These are phyloP conservation scores for Yamagishiella unicocca DNA, from an alignment of 139 green algal species.

Conservation along the genomic window DNA sequence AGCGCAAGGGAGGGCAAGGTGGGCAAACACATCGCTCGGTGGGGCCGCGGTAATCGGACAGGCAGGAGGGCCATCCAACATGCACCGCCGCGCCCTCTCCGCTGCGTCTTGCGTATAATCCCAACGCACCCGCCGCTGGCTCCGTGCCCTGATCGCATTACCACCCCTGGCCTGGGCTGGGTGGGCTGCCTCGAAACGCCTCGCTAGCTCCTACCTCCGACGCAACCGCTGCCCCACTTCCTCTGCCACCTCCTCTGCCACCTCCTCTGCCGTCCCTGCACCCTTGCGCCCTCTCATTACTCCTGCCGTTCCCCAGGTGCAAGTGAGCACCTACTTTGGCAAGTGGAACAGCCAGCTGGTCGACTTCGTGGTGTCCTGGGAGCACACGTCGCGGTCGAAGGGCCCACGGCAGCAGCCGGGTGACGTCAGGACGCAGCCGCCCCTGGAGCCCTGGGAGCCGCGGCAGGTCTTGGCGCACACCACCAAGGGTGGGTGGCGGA, in stretches of 20 bases:
- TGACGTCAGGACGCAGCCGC: conserved; percentile 6
- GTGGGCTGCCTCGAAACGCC: no score
- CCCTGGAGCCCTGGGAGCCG: conserved; percentile 32
- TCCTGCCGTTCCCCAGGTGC: no score
- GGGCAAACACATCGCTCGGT: no score
- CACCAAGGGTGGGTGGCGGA: conserved; percentile 23
- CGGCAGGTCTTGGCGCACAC: conserved; percentile 38
- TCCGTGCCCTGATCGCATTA: no score
- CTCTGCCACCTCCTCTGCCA: neutral
- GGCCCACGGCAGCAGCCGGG: neutral
- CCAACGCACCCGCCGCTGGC: no score
- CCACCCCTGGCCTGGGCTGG: no score
- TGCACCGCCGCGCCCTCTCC: no score
- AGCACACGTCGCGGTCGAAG: neutral
- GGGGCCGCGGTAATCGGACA: no score
- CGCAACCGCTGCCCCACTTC: no score
- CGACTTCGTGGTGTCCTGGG: conserved; percentile 39
- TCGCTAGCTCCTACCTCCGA: no score
- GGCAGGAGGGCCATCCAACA: no score
- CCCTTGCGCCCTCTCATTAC: neutral
- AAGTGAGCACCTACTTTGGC: conserved; percentile 30
- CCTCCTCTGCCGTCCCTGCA: neutral
- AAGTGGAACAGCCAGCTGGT: conserved; percentile 19
- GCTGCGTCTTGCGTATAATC: no score
- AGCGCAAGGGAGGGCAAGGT: neutral